Percentiles rank a stretch among this genome's conserved stretches.
These are phyloP conservation scores for Cicer chorassanicum DNA, from an alignment of 306 rosid genomes.

Conservation along the genomic window DNA sequence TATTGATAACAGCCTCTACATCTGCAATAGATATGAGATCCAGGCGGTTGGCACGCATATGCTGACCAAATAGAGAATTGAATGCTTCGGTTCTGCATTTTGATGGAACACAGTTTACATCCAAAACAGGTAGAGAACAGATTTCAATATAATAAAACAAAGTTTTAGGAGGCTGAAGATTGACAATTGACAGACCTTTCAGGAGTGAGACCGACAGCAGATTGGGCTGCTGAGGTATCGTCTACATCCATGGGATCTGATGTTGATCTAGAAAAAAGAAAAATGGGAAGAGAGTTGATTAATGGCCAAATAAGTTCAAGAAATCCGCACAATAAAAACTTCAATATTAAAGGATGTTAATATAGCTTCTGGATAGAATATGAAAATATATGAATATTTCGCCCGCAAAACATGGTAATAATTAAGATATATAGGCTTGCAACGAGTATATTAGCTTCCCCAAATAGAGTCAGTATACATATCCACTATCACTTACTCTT, in stretches of 20 bases:
- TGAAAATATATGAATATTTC: conserved; percentile 3
- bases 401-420: background rate
- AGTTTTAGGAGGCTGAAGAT: background rate
- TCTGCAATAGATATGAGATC: conserved; percentile 70
- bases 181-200: conserved; percentile 63
- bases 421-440: conserved; percentile 17
- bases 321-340: conserved; percentile 10
- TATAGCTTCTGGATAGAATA: conserved; percentile 20
- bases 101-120: conserved; percentile 3
- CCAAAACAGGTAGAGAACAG: conserved; percentile 8
- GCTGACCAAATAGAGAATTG: conserved; percentile 79
- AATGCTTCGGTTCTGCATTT: conserved; percentile 75
- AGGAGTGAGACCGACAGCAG: conserved; percentile 62
- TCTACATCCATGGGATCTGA: conserved; percentile 79
- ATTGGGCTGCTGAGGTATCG: conserved; percentile 54
- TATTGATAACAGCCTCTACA: conserved; percentile 67
- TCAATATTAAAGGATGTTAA: conserved; percentile 34
- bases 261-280: conserved; percentile 52
- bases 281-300: conserved; percentile 25
- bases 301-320: conserved; percentile 30
- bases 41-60: conserved; percentile 76
- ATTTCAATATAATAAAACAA: conserved; percentile 23
- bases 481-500: conserved; percentile 56
- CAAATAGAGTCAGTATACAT: background rate
- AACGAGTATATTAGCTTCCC: conserved; percentile 14